Evolutionary conservation across 2,329 filamentous ascomycete species (phyloP), one percentile per base, ranked within the genome.

Genomic region (Hymenotorrendiella dingleyae): DNA sequence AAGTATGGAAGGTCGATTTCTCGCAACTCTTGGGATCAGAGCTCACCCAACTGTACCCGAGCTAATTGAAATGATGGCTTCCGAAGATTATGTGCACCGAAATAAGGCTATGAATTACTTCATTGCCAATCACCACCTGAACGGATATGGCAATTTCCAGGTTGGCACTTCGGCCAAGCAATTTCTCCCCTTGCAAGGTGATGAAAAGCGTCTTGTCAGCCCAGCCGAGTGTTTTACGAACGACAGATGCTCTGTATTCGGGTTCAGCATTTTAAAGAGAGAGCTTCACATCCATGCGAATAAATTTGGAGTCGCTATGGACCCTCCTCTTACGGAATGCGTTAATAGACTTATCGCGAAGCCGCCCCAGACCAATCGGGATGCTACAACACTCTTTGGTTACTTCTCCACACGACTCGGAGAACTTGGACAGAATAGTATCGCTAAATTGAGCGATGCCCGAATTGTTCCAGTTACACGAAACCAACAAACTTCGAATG

Each of bases 151-250:
- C 1, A 66, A 68, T 2, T 86, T 79, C 59, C 74, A 80, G 52
- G 72, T 84, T 41, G 69, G 68, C 11, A 62, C 64, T 14, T 73
- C 73, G 12, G 69, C 64, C 20, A 74, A 74, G 47, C 66, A 76
- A 2, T 85, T 88, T 47, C 66, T 97, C 27, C 90, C 90, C 1
- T 66, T 94, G 1, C 75, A 90, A 52, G 81, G 79, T 12, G 74
- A 76, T n/a, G 67, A 72, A 3, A 73, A 78, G 42, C 68, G 70
- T 27, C 69, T 95, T 21, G 85, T 88, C 1, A 67, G 74, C 1
- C 90, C 91, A 0, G 77, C 75, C 1, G 76, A 81, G 45, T 96
- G 90, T 58, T 98, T 87, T 59, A 88, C 82, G 1, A 91, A 97
- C 53, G 77, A 83, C 28, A 76, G 76, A 30, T 86, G 86, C 17